These are phyloP conservation scores for Oryza rufipogon DNA, from an alignment of 176 grass and related monocot genomes.

Conservation along the genomic window DNA sequence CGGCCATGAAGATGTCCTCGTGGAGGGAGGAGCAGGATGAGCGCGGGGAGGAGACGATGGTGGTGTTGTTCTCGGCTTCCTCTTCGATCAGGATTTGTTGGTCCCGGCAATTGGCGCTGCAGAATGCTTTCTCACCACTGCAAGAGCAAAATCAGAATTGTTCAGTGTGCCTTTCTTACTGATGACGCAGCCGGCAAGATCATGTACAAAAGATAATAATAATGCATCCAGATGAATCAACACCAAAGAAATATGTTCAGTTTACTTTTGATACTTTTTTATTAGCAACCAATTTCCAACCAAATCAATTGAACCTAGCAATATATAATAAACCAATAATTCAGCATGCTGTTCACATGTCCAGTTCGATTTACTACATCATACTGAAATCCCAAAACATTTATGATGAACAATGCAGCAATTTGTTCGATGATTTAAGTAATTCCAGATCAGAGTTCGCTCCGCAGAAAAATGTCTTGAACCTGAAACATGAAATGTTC, in stretches of 20 bases:
- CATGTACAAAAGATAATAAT: not conserved
- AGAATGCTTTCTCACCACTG: conserved; percentile 93
- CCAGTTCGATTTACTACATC: not conserved
- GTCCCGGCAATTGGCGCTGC: conserved; percentile 73
- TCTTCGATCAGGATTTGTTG: conserved; percentile 75
- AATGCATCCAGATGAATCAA: not conserved
- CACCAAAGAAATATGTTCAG: not conserved
- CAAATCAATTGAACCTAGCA: not conserved
- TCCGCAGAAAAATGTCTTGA: not conserved
- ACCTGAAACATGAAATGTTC: not conserved
- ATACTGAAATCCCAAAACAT: conserved; percentile 1
- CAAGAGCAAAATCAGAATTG: conserved; percentile 1
- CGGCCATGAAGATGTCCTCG: conserved; percentile 86
- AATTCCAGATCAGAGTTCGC: not conserved
- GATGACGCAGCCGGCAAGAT: conserved; percentile 13
- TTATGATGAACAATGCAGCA: conserved; percentile 3
- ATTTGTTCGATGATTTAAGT: not conserved
- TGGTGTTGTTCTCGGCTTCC: conserved; percentile 56
- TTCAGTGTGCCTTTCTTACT: conserved; percentile 7
- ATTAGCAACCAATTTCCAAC: not conserved
- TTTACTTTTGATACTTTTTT: not conserved
- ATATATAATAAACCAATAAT: not conserved
- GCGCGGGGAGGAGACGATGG: conserved; percentile 32
- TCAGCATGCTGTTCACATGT: not conserved
- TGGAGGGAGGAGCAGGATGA: conserved; percentile 55